A percentile compares a stretch with the other conserved stretches of the same genome.
Conservation (phyloP, 2,329 filamentous ascomycete genomes). For the Parastagonospora nodorum region DNA sequence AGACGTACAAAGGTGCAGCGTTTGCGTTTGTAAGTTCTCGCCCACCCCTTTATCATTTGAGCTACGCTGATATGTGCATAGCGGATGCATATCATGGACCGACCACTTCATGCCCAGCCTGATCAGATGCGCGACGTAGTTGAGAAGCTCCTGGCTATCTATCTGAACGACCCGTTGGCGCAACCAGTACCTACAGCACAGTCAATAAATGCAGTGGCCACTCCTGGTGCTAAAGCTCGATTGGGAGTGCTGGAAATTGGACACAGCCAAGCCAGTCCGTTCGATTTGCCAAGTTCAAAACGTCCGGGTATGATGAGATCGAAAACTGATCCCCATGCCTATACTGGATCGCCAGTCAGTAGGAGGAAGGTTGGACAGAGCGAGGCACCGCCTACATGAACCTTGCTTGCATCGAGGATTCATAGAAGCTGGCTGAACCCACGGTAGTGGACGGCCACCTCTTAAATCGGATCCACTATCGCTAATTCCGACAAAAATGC, state of each 20-base stretch:
- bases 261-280: slow-evolving; percentile 35
- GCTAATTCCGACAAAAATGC: background rate
- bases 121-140: slow-evolving; percentile 54
- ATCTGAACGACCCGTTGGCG: slow-evolving; percentile 52
- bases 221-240: slow-evolving; percentile 31
- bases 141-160: slow-evolving; percentile 53
- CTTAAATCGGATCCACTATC: no score
- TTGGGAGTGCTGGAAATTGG: slow-evolving; percentile 23
- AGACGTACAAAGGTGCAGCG: slow-evolving; percentile 56
- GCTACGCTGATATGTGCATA: slow-evolving; percentile 8
- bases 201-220: slow-evolving; percentile 23
- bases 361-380: slow-evolving; percentile 12
- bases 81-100: slow-evolving; percentile 47
- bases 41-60: background rate
- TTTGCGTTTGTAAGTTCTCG: slow-evolving; percentile 49
- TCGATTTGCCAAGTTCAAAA: slow-evolving; percentile 39
- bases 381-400: slow-evolving; percentile 6
- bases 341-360: slow-evolving; percentile 32
- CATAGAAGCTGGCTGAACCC: no score
- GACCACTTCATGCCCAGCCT: slow-evolving; percentile 46
- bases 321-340: slow-evolving; percentile 18
- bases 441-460: no score
- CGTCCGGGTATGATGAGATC: slow-evolving; percentile 21
- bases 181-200: slow-evolving; percentile 19
- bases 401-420: background rate